Conservation (phyloP, 768 basidiomycete genomes). For the Pisolithus marmoratus region DNA sequence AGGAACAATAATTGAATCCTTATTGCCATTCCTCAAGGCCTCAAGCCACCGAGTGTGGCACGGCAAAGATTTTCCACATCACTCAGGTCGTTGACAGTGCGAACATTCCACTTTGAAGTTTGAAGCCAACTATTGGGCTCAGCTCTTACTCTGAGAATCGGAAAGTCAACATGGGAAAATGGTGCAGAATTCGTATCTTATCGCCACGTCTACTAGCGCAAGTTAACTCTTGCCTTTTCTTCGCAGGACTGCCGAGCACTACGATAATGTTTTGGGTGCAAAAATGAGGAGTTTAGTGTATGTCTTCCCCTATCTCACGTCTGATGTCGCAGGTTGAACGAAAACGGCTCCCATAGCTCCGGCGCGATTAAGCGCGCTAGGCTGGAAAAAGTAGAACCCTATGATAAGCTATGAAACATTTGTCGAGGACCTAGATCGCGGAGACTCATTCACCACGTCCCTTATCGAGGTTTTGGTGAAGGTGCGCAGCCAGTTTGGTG, state of each 20-base stretch:
- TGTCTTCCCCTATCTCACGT: conserved; percentile 18
- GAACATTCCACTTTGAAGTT: no score
- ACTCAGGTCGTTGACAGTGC: no score
- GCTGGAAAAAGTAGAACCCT: conserved; percentile 59
- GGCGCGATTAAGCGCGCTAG: conserved; percentile 67
- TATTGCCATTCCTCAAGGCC: conserved; percentile 6
- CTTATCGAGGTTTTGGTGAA: conserved; percentile 74
- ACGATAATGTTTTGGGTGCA: conserved; percentile 65
- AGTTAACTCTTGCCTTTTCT: not conserved
- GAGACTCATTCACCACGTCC: conserved; percentile 75
- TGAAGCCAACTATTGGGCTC: no score
- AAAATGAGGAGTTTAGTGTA: conserved; percentile 81
- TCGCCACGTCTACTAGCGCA: conserved; percentile 1
- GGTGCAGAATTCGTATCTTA: conserved; percentile 36
- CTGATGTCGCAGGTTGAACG: not conserved
- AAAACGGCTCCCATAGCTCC: conserved; percentile 36
- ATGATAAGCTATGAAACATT: conserved; percentile 69
- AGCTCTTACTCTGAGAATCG: not conserved
- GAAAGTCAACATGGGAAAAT: conserved; percentile 58
- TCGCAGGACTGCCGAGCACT: conserved; percentile 62
- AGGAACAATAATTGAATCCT: conserved; percentile 9
- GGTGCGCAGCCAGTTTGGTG: conserved; percentile 36
- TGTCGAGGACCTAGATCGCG: conserved; percentile 69
- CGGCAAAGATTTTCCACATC: conserved; percentile 3
- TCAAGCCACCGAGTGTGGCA: not conserved